These are phyloP conservation scores for Kodamaea sp. DNA, from an alignment of 1,139 yeast genomes.

Conservation along the genomic window DNA sequence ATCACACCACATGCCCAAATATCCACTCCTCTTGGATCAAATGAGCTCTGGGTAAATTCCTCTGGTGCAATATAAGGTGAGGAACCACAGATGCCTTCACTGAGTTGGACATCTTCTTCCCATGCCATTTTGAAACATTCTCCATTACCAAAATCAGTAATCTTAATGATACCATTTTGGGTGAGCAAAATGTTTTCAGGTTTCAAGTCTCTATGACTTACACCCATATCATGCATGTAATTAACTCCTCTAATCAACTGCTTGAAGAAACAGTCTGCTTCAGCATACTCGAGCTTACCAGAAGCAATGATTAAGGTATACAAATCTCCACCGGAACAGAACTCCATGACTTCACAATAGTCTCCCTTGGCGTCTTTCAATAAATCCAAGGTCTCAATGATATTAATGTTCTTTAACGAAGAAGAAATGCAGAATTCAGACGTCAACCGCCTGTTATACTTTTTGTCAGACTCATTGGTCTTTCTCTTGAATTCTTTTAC, in stretches of 20 bases:
- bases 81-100: constrained; percentile 84
- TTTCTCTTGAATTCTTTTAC: constrained; percentile 48
- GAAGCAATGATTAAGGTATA: constrained; percentile 82
- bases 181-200: constrained; percentile 90
- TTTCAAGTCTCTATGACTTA: constrained; percentile 90
- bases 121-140: constrained; percentile 97
- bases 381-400: constrained; percentile 83
- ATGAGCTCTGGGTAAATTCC: constrained; percentile 71
- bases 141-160: constrained; percentile 94
- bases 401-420: constrained; percentile 50
- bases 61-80: constrained; percentile 97
- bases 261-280: constrained; percentile 95
- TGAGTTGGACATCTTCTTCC: constrained; percentile 83
- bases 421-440: constrained; percentile 52
- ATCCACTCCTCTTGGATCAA: constrained; percentile 90
- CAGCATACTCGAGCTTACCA: constrained; percentile 79
- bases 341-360: constrained; percentile 96
- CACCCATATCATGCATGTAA: constrained; percentile 97
- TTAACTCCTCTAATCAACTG: constrained; percentile 88
- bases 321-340: constrained; percentile 92
- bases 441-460: constrained; percentile 46
- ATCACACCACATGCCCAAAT: constrained; percentile 97
- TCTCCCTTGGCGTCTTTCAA: constrained; percentile 90
- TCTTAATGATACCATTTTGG: constrained; percentile 75
- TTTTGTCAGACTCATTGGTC: constrained; percentile 47